phyloP scores from a whole-genome alignment of 306 rosid species.

The Quercus variabilis region DNA sequence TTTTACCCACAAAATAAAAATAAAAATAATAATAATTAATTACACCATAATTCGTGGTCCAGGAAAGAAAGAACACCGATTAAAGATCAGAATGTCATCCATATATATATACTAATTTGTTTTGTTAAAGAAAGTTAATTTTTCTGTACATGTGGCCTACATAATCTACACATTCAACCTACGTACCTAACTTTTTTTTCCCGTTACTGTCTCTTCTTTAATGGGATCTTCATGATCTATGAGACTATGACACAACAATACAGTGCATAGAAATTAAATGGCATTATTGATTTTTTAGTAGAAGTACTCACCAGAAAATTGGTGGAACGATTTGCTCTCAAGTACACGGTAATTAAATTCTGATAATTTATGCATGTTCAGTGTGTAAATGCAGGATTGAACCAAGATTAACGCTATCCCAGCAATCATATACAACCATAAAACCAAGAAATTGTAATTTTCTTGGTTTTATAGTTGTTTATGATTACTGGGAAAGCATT shows the following conservation, averaged over 20 bases:
- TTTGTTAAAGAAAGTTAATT: neutral
- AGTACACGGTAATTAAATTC: too few relatives aligned
- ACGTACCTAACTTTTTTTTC: neutral
- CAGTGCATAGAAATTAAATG: neutral
- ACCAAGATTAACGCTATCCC: too few relatives aligned
- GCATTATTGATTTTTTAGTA: neutral
- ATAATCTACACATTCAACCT: neutral
- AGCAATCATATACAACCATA: too few relatives aligned
- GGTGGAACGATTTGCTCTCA: too few relatives aligned
- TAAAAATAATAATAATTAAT: neutral
- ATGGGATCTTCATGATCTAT: neutral
- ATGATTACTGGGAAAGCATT: too few relatives aligned
- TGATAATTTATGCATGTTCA: too few relatives aligned
- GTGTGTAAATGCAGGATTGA: too few relatives aligned
- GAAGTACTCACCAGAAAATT: neutral
- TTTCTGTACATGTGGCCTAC: neutral
- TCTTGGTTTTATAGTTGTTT: too few relatives aligned
- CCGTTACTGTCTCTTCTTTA: neutral
- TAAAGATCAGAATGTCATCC: neutral
- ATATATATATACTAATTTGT: neutral
- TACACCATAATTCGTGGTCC: neutral
- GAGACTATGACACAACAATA: neutral
- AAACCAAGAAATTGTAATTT: too few relatives aligned
- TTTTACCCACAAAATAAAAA: neutral
- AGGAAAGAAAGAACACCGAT: neutral